These are phyloP conservation scores for Microsporum canis DNA, from an alignment of 2,329 filamentous ascomycete species.

Conservation along the genomic window DNA sequence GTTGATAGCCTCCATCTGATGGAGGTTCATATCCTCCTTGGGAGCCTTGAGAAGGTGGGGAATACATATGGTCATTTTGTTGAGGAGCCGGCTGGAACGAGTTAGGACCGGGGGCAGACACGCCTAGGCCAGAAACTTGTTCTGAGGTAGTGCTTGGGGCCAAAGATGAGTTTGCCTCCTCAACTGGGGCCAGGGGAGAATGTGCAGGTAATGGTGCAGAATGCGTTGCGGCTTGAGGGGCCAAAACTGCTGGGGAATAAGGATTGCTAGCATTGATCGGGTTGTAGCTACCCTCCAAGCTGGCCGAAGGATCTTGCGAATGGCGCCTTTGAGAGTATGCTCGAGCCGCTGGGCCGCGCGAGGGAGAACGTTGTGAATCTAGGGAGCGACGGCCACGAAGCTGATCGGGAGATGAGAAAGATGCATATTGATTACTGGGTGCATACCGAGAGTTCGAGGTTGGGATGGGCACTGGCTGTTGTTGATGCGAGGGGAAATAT, in stretches of 20 bases:
- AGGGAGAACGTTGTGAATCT: slow-evolving; percentile 35
- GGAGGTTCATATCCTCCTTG: slow-evolving; percentile 24
- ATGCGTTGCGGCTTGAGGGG: slow-evolving; percentile 18
- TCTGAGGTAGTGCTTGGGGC: slow-evolving; percentile 8
- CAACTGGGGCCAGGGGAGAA: slow-evolving; percentile 30
- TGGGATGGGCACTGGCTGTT: slow-evolving; percentile 22
- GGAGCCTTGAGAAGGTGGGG: neutral
- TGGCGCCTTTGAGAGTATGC: slow-evolving; percentile 25
- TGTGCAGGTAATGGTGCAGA: slow-evolving; percentile 29
- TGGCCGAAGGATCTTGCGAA: slow-evolving; percentile 29
- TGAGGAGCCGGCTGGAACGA: neutral
- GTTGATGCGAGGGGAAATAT: slow-evolving; percentile 31
- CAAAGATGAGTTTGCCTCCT: slow-evolving; percentile 26
- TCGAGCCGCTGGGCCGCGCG: slow-evolving; percentile 21
- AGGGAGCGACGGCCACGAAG: slow-evolving; percentile 40
- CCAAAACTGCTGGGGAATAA: slow-evolving; percentile 17
- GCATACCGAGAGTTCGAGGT: slow-evolving; percentile 33
- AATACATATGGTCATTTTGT: neutral
- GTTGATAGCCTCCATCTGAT: slow-evolving; percentile 22
- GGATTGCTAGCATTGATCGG: slow-evolving; percentile 18
- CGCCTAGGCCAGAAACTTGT: slow-evolving; percentile 6
- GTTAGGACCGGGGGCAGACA: neutral
- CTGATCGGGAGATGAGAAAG: slow-evolving; percentile 43
- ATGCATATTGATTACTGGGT: slow-evolving; percentile 33
- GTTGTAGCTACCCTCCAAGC: slow-evolving; percentile 26